Percentiles rank a stretch among this genome's conserved stretches.
Conservation (phyloP, 768 basidiomycete genomes). For the Mycena rebaudengoi region DNA sequence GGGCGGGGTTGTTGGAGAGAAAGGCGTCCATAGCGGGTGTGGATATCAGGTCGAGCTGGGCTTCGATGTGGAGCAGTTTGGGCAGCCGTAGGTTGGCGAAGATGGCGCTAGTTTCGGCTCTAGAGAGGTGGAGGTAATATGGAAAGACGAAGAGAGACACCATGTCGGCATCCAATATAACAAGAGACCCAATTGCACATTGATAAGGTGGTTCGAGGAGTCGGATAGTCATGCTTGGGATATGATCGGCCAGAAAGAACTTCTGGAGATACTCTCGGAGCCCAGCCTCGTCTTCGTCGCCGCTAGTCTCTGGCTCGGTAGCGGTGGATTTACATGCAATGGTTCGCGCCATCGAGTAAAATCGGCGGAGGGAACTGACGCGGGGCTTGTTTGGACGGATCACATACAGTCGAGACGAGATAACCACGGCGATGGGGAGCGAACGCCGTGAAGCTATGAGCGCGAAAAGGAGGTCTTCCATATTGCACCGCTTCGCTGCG, state of each 20-base stretch:
- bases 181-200: neutral
- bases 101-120: neutral
- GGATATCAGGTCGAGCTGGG: neutral
- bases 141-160: neutral
- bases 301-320: too few relatives aligned
- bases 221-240: slow-evolving; percentile 7
- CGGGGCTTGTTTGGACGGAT: slow-evolving; percentile 2
- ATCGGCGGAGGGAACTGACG: neutral
- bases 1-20: neutral
- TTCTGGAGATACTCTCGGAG: neutral
- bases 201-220: slow-evolving; percentile 1
- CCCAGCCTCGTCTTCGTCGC: neutral
- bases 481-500: neutral
- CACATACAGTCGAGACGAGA: neutral
- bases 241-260: neutral
- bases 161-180: neutral
- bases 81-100: neutral
- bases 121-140: neutral
- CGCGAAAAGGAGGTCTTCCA: neutral
- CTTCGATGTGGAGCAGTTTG: neutral
- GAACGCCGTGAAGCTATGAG: neutral
- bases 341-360: neutral
- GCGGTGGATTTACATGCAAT: too few relatives aligned
- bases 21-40: neutral
- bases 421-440: neutral